A percentile compares a stretch with the other conserved stretches of the same genome.
These are phyloP conservation scores for Cryptosporidium sp. DNA, from an alignment of 169 alveolate species.

Conservation along the genomic window DNA sequence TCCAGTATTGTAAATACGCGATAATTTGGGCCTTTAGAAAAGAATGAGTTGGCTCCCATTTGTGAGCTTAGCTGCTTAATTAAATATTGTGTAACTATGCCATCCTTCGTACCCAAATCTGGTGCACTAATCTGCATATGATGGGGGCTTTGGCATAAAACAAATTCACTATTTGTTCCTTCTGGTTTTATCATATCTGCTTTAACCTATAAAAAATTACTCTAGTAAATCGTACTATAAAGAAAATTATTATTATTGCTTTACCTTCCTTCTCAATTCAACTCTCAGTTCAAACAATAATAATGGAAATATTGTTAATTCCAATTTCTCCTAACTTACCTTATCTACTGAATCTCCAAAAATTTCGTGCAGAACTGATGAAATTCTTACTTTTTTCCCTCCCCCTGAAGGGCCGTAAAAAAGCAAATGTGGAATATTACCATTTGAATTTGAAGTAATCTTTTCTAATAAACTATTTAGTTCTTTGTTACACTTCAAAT, in stretches of 20 bases:
- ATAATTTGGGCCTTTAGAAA: slow-evolving; percentile 88
- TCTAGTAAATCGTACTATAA: background rate
- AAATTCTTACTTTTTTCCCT: slow-evolving; percentile 96
- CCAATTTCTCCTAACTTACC: slow-evolving; percentile 16
- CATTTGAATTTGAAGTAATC: slow-evolving; percentile 87
- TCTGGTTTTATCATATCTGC: slow-evolving; percentile 85
- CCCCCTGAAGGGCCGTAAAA: slow-evolving; percentile 98
- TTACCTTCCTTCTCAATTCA: background rate
- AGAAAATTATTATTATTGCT: background rate
- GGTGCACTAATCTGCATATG: slow-evolving; percentile 94
- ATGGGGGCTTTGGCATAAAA: slow-evolving; percentile 88
- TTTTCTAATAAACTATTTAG: slow-evolving; percentile 86
- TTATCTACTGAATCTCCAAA: slow-evolving; percentile 90
- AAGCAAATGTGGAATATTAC: slow-evolving; percentile 96
- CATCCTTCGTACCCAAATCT: slow-evolving; percentile 93
- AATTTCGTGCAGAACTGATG: slow-evolving; percentile 91
- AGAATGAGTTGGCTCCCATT: slow-evolving; percentile 87
- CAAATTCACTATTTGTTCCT: slow-evolving; percentile 84
- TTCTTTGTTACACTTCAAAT: slow-evolving; percentile 88
- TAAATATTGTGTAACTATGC: slow-evolving; percentile 91
- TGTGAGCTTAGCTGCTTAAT: slow-evolving; percentile 93
- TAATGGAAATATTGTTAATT: slow-evolving; percentile 1
- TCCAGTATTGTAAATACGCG: slow-evolving; percentile 91
- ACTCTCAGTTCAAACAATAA: slow-evolving; percentile 5
- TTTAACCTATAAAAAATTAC: slow-evolving; percentile 79